Evolutionary conservation across 345 rosid genomes (phyloP), one percentile per base, ranked within the genome.

Genomic region (Boechera retrofracta): DNA sequence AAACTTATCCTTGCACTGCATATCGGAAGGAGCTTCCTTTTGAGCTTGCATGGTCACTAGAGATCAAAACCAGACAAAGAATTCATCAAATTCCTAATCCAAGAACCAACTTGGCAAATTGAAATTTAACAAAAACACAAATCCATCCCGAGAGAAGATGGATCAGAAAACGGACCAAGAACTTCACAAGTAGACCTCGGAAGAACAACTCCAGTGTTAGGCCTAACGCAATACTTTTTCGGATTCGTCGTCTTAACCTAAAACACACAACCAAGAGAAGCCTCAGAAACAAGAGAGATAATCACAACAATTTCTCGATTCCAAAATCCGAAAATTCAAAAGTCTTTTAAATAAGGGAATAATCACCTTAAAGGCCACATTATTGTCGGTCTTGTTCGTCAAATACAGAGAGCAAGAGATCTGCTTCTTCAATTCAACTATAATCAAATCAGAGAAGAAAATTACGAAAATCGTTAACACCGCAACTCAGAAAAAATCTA

Each of bases 181-280:
- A 91, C 89, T 82, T 80, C 82, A 81, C 96, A 86, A 10, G 96
- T 61, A 41, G 77, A 47, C 53, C 96, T 61, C 2, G 98, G 98
- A 72, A 83, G 74, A 73, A 91, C 90, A 64, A 91, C 66, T 36
- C 97, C 96, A 55, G 86, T 74, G 79, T 94, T 94, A 32, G 98
- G 98, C 51, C 97, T 88, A 53, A 94, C 98, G 12, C 91, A 87
- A 72, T 94, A 94, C 72, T 87, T 94, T 74, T 83, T 94, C 2
- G 96, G 98, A 71, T 87, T 91, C 49, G 97, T 94, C 3, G 98
- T 94, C 75, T 94, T 91, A 67, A 94, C 96, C 98, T 94, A 31
- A 57, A 58, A 29, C 38, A 36, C 42, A 74, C 44, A 78, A 53
- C 13, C 71, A 53, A 42, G 44, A 67, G 16, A 79, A 64, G 54